Evolutionary conservation across 768 basidiomycete genomes (phyloP), one percentile per base, ranked within the genome.

Genomic region (Paxillus involutus): DNA sequence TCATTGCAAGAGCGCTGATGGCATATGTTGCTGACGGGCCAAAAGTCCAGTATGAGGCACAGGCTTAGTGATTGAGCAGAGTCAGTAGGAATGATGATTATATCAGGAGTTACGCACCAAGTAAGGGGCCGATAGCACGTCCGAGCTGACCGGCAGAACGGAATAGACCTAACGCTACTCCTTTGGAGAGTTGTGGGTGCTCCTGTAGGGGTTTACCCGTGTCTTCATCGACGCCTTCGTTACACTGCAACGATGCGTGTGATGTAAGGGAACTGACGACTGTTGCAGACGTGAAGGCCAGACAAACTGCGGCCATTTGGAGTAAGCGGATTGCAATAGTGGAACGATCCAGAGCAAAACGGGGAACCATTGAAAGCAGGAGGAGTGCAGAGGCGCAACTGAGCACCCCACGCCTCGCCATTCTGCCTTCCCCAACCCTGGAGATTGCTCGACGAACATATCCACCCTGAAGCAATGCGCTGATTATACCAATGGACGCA

Each of bases 111-210:
- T 35, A 63, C 85, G 47, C 71, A 85, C 93, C 93, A n/a, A 95
- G 75, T 5, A 98, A 69, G 5, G 96, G 96, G 0, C 96, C 96
- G 36, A 97, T 76, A 4, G 96, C 95, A 53, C 96, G 82, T 4
- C 96, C 96, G 39, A 98, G 80, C 68, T 98, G 96, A 17, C 96
- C 96, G n/a, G 89, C 83, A 7, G 91, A 94, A 49, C 95, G 83
- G 73, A 96, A 97, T 53, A 80, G 64, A 32, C 95, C 94, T 37
- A 96, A 71, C 2, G 91, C 93, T 63, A 82, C 81, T 19, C 94
- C 96, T 66, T 94, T 91, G 6, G 87, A 84, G 42, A 96, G 80
- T 53, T 85, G 75, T 2, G 88, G 83, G 60, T 88, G 82, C 58
- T 80, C 77, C 57, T 75, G 72, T 9, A 68, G 58, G 0, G 78